These are phyloP conservation scores for Xylariaceae sp. DNA, from an alignment of 2,329 filamentous ascomycete genomes.

Conservation along the genomic window DNA sequence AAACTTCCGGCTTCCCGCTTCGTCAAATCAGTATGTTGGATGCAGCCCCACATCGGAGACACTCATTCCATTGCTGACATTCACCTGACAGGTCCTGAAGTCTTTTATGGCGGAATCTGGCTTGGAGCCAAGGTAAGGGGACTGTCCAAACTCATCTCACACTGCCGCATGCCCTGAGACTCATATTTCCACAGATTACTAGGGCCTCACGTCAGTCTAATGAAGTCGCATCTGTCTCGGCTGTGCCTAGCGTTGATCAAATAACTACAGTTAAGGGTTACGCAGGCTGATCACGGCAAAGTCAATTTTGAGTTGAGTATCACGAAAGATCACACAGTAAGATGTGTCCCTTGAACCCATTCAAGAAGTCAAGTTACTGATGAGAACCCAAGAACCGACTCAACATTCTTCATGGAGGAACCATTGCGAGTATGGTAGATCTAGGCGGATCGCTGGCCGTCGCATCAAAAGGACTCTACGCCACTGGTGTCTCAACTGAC, in stretches of 20 bases:
- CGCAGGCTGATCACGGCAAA: conserved; percentile 58
- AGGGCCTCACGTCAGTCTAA: conserved; percentile 34
- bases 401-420: conserved; percentile 72
- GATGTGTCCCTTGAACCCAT: conserved; percentile 15
- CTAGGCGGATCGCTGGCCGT: conserved; percentile 62
- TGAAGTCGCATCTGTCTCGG: no score
- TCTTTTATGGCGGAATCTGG: conserved; percentile 84
- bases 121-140: conserved; percentile 73
- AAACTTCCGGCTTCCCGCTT: conserved; percentile 55
- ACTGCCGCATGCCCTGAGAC: neutral
- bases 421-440: conserved; percentile 71
- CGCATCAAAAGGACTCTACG: conserved; percentile 58
- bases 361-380: no score
- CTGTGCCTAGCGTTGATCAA: neutral
- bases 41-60: neutral
- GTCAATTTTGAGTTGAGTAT: conserved; percentile 77
- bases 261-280: conserved; percentile 57
- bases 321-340: conserved; percentile 68
- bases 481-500: conserved; percentile 62
- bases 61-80: neutral
- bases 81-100: conserved; percentile 63
- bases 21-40: conserved; percentile 57
- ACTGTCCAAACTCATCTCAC: neutral
- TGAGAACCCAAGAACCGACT: conserved; percentile 72
- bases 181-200: conserved; percentile 30